Evolutionary conservation across 2,329 filamentous ascomycete genomes (phyloP), one percentile per base, ranked within the genome.

Genomic region (Fusarium redolens): DNA sequence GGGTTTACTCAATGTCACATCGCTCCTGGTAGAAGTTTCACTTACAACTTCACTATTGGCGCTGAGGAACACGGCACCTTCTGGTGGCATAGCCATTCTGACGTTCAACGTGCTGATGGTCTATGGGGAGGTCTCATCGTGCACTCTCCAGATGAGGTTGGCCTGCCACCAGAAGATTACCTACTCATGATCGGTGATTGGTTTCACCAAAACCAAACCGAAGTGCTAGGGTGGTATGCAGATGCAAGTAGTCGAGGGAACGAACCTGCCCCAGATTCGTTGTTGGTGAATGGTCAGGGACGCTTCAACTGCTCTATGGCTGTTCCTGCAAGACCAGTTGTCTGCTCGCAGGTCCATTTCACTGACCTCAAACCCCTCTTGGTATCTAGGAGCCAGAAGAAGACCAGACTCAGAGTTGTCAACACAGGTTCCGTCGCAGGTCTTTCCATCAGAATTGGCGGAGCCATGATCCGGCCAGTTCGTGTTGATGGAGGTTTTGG

Each of bases 171-270:
- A 9, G 22, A 41, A n/a, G 64, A 67, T 4, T 51, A 52, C 9
- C 3, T 67, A 1, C 14, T 67, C 3, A 67, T 61, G 52, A 9
- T 52, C 5, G 12, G 45, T 0, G 65, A 67, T 0, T 67, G 62
- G 65, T 67, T 67, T 14, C 65, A 67, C 11, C 35, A 11, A 2
- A 52, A 54, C 0, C 62, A 67, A 15, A 52, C 35, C 0, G 45
- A 61, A 15, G 65, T 67, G 0, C 5, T 67, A 15, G 11, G 28
- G 7, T 67, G 62, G 62, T 67, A 41, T 44, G 54, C 65, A 1
- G 65, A 67, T 33, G 35, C 65, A 1, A 52, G 54, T 4, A 67
- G 62, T 15, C 52, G 65, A 17, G 65, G 65, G 3, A 67, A 67
- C 10, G 65, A 67, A 11, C 62, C 65, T 0, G 65, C 67, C 3